Conservation (phyloP, 1,284 basidiomycete genomes). For the Ceratobasidium sp. region DNA sequence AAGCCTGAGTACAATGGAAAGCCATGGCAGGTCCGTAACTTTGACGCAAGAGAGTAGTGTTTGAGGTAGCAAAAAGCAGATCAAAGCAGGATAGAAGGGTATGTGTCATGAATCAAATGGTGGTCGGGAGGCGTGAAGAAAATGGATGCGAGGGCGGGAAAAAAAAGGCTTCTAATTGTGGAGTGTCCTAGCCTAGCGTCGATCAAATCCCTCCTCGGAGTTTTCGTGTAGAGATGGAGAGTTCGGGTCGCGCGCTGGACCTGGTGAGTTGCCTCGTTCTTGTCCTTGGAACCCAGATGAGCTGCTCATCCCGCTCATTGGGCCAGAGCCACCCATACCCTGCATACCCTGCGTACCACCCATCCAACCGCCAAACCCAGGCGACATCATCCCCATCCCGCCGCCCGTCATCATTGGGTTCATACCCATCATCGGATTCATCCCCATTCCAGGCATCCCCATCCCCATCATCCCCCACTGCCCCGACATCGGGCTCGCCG, state of each 20-base stretch:
- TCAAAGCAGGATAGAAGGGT: neutral
- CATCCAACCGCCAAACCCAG: conserved; percentile 31
- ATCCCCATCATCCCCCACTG: conserved; percentile 41
- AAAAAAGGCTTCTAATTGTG: neutral
- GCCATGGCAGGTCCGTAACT: conserved; percentile 16
- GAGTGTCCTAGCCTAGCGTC: neutral
- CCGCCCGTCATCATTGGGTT: conserved; percentile 45
- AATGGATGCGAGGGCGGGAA: neutral
- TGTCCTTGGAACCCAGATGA: neutral
- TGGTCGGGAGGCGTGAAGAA: neutral
- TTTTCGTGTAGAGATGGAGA: neutral
- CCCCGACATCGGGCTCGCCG: conserved; percentile 48
- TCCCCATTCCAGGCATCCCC: conserved; percentile 24
- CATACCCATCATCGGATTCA: conserved; percentile 63
- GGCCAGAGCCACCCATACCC: conserved; percentile 30
- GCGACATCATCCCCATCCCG: conserved; percentile 8
- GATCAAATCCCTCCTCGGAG: conserved; percentile 15
- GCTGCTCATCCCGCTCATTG: conserved; percentile 37
- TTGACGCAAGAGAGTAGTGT: neutral
- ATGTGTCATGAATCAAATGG: conserved; percentile 5
- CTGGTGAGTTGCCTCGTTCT: conserved; percentile 1
- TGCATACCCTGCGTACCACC: conserved; percentile 38
- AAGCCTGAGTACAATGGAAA: neutral
- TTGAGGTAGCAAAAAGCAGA: neutral
- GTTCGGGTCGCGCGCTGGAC: neutral